Conservation (phyloP, 495 filamentous ascomycete species). For the Venustampulla echinocandica region DNA sequence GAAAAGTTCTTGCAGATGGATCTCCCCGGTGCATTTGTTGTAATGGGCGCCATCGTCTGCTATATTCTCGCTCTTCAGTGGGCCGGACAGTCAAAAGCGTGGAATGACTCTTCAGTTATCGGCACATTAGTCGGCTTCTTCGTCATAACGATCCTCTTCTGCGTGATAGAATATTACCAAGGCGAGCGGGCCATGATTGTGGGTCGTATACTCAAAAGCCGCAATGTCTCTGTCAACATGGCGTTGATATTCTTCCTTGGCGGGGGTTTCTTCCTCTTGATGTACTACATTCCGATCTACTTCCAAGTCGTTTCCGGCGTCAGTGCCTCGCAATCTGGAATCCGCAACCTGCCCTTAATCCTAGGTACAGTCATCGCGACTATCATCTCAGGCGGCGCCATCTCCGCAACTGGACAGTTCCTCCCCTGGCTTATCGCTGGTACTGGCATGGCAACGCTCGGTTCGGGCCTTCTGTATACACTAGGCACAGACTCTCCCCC, state of each 20-base stretch:
- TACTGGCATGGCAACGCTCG: constrained; percentile 32
- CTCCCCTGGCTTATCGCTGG: constrained; percentile 28
- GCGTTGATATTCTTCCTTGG: constrained; percentile 47
- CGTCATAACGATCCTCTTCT: constrained; percentile 54
- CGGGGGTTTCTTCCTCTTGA: constrained; percentile 49
- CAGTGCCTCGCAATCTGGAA: constrained; percentile 16
- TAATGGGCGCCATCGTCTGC: constrained; percentile 51
- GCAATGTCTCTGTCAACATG: constrained; percentile 47
- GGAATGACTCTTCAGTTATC: constrained; percentile 59
- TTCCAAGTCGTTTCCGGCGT: constrained; percentile 70
- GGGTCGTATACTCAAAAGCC: constrained; percentile 52
- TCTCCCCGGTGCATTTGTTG: constrained; percentile 17
- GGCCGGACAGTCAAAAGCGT: constrained; percentile 67
- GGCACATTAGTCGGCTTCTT: constrained; percentile 61
- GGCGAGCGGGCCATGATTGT: constrained; percentile 59
- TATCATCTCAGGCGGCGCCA: constrained; percentile 27
- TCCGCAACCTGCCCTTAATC: constrained; percentile 36
- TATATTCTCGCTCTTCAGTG: constrained; percentile 78
- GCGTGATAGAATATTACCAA: constrained; percentile 51
- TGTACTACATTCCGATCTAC: constrained; percentile 69
- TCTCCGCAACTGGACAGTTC: constrained; percentile 28
- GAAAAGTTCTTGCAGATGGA: constrained; percentile 25
- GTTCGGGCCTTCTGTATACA: constrained; percentile 34
- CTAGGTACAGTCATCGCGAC: constrained; percentile 28
- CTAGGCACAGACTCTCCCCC: constrained; percentile 8